Conservation (phyloP, 1,284 basidiomycete genomes). For the Pascua sp. region DNA sequence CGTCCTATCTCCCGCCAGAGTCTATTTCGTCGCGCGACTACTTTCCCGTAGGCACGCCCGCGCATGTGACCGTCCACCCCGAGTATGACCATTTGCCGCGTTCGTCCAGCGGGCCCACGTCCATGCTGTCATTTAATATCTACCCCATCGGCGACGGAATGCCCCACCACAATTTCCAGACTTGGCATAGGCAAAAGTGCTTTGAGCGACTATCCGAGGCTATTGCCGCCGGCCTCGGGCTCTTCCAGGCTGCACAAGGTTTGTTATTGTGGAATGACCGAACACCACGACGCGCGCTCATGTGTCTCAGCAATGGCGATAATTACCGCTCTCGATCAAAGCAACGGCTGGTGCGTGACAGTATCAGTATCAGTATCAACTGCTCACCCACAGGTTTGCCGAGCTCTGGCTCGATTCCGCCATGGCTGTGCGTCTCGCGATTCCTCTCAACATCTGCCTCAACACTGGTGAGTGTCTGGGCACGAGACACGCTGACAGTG, state of each 20-base stretch:
- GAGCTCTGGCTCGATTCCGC: constrained; percentile 43
- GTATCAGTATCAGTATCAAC: constrained; percentile 10
- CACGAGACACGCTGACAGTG: not conserved
- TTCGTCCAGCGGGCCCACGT: constrained; percentile 1
- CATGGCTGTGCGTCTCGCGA: constrained; percentile 26
- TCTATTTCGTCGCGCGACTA: constrained; percentile 28
- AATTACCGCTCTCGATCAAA: constrained; percentile 31
- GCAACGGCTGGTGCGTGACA: constrained; percentile 34
- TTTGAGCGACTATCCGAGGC: constrained; percentile 22
- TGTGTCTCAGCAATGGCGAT: constrained; percentile 22
- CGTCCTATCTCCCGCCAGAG: constrained; percentile 30
- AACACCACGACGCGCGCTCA: not conserved
- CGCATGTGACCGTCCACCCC: constrained; percentile 28
- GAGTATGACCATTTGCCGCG: constrained; percentile 22
- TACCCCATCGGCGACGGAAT: not conserved
- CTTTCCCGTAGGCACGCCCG: constrained; percentile 36
- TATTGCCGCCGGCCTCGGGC: constrained; percentile 18
- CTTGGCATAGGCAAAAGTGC: constrained; percentile 42
- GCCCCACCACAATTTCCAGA: constrained; percentile 36
- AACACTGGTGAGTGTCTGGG: constrained; percentile 21
- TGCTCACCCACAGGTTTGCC: constrained; percentile 14
- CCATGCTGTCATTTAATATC: not conserved
- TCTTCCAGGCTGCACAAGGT: constrained; percentile 36
- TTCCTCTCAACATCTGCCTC: constrained; percentile 34
- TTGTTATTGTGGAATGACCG: not conserved